A percentile compares a stretch with the other conserved stretches of the same genome.
These are phyloP conservation scores for Botrytis porri DNA, from an alignment of 2,329 filamentous ascomycete genomes.

Conservation along the genomic window DNA sequence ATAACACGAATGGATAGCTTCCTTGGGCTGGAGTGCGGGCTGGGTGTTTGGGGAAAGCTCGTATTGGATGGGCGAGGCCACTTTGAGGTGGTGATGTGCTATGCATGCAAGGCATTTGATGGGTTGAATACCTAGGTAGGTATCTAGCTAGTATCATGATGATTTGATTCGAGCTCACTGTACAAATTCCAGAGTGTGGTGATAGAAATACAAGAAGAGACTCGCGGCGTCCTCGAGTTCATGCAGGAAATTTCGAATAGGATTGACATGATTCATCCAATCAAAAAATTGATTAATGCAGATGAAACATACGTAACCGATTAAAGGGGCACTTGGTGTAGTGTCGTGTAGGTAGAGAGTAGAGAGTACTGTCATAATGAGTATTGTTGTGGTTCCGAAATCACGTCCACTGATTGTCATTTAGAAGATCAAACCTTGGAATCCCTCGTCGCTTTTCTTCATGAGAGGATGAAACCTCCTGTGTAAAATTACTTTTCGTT, in stretches of 20 bases:
- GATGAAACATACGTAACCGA: background rate
- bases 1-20: background rate
- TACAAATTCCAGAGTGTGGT: background rate
- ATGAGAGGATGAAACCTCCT: background rate
- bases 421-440: background rate
- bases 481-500: background rate
- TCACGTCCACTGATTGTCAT: background rate
- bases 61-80: background rate
- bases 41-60: background rate
- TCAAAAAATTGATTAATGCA: constrained; percentile 4
- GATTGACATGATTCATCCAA: constrained; percentile 2
- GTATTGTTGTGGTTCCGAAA: too few relatives aligned
- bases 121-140: background rate
- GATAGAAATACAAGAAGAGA: background rate
- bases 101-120: too few relatives aligned
- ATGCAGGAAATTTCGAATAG: background rate
- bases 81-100: background rate
- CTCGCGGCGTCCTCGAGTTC: background rate
- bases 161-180: background rate
- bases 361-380: too few relatives aligned
- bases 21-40: background rate
- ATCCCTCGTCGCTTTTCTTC: background rate
- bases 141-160: background rate
- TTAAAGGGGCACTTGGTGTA: background rate
- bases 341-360: too few relatives aligned